Conservation (phyloP, 2,329 filamentous ascomycete genomes). For the Botrytis galanthina region DNA sequence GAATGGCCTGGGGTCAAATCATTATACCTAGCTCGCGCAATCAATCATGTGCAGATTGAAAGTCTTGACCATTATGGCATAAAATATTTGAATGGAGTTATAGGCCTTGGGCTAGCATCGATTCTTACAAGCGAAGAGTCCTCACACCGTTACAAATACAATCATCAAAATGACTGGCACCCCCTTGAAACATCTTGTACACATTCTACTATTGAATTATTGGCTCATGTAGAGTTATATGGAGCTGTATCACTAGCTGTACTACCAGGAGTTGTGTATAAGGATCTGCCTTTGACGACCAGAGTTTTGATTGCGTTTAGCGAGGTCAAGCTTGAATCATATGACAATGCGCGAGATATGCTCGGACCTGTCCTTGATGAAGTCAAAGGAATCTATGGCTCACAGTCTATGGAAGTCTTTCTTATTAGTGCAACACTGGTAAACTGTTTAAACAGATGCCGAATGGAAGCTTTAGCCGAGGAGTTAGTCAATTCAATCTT, state of each 20-base stretch:
- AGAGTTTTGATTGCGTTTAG: background rate
- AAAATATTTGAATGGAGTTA: background rate
- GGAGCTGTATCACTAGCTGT: background rate
- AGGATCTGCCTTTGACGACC: background rate
- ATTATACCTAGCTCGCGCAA: background rate
- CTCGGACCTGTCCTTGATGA: background rate
- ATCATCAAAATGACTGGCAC: background rate
- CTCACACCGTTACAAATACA: background rate
- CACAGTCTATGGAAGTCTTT: background rate
- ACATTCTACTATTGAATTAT: background rate
- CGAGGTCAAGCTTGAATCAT: background rate
- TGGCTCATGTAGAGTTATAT: background rate
- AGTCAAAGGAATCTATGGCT: background rate
- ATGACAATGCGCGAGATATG: background rate
- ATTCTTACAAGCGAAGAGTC: background rate
- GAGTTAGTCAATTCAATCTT: background rate
- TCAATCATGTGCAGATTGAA: background rate
- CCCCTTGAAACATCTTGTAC: background rate
- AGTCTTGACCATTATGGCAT: background rate
- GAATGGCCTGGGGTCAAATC: background rate
- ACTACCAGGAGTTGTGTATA: background rate
- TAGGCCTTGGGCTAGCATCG: background rate
- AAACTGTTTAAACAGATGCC: conserved; percentile 3
- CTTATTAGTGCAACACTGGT: background rate
- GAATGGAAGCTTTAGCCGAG: background rate